phyloP scores from a whole-genome alignment of 2,329 filamentous ascomycete genomes.

The Fusarium albidum region DNA sequence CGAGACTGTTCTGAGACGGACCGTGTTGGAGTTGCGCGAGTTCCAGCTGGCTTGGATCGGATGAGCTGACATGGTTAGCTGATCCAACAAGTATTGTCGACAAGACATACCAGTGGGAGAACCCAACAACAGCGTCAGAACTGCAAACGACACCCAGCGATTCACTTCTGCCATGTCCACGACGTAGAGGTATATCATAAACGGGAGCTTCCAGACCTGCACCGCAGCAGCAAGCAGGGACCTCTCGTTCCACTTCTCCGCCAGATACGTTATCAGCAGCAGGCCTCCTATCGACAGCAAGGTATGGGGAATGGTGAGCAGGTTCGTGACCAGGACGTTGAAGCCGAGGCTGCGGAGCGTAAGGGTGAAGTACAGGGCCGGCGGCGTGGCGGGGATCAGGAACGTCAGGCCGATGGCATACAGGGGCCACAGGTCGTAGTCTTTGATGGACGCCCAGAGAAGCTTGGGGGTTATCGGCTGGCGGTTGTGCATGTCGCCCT shows the following conservation, averaged over 20 bases:
- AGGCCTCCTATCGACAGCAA: conserved; percentile 53
- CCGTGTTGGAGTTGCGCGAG: conserved; percentile 64
- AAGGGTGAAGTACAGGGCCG: conserved; percentile 60
- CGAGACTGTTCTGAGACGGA: conserved; percentile 65
- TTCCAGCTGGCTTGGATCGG: conserved; percentile 58
- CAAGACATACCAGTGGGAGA: conserved; percentile 13
- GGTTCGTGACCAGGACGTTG: conserved; percentile 67
- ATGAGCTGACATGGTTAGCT: not conserved
- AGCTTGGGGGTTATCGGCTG: conserved; percentile 52
- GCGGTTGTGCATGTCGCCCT: conserved; percentile 68
- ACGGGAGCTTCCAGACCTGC: conserved; percentile 19
- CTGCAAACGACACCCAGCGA: conserved; percentile 13
- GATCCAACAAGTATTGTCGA: not conserved
- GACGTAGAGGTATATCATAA: conserved; percentile 7
- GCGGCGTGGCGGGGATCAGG: conserved; percentile 56
- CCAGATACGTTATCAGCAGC: conserved; percentile 36
- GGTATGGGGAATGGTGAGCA: conserved; percentile 68
- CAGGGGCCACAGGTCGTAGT: conserved; percentile 66
- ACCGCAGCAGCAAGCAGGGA: conserved; percentile 37
- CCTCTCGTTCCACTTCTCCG: conserved; percentile 47
- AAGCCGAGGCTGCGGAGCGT: conserved; percentile 64
- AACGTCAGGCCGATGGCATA: conserved; percentile 58
- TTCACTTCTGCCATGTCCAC: conserved; percentile 4
- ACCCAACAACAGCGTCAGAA: conserved; percentile 8
- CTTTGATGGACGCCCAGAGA: conserved; percentile 59